These are phyloP conservation scores for Acer yangbiense DNA, from an alignment of 345 rosid genomes.

Conservation along the genomic window DNA sequence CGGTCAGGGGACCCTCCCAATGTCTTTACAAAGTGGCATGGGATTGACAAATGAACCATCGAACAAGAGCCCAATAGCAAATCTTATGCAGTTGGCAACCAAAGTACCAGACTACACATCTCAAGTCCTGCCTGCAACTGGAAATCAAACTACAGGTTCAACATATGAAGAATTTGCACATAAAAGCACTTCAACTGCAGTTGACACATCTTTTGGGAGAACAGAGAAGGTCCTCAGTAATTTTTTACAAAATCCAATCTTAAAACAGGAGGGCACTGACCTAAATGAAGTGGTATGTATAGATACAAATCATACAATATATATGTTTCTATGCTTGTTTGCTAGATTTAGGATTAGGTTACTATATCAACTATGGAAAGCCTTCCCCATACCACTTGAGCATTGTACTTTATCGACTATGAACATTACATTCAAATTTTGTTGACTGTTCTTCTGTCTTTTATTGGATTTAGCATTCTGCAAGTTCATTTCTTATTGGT, in stretches of 20 bases:
- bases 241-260: constrained; percentile 66
- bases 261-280: constrained; percentile 52
- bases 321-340: not conserved
- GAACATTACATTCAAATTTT: not conserved
- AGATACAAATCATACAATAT: not conserved
- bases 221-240: constrained; percentile 77
- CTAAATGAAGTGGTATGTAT: constrained; percentile 47
- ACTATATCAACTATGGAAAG: not conserved
- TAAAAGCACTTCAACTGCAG: constrained; percentile 25
- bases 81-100: constrained; percentile 39
- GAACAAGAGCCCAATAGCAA: constrained; percentile 43
- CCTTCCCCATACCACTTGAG: constrained; percentile 1
- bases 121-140: constrained; percentile 36
- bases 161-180: constrained; percentile 25
- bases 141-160: constrained; percentile 30
- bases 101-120: constrained; percentile 36
- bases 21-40: constrained; percentile 44
- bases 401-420: not conserved
- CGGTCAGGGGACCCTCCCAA: constrained; percentile 44
- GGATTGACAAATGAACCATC: constrained; percentile 36
- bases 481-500: not conserved
- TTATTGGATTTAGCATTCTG: not conserved
- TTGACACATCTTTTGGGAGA: constrained; percentile 50
- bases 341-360: not conserved
- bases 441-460: not conserved